Evolutionary conservation across 2,329 filamentous ascomycete species (phyloP).

Genomic region (Ceratocystiopsis minuta): DNA sequence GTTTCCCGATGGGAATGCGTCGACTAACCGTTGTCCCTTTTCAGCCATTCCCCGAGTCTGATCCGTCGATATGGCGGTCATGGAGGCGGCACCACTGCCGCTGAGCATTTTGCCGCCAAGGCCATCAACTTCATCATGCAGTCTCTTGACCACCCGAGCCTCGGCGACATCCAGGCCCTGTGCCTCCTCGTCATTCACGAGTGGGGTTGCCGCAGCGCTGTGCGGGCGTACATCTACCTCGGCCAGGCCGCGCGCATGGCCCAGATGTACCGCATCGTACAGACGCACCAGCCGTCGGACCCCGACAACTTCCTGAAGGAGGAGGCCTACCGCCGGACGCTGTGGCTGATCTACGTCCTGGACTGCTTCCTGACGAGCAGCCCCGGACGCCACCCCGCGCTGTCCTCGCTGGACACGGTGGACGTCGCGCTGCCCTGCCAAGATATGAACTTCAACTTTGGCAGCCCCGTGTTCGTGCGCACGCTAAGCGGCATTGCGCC

Average conservation of each 20-base stretch:
- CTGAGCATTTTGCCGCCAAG: constrained; percentile 42
- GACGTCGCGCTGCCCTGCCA: constrained; percentile 40
- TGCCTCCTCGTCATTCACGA: constrained; percentile 45
- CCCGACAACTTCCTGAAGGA: constrained; percentile 43
- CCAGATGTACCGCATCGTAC: constrained; percentile 44
- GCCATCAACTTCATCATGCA: constrained; percentile 37
- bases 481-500: constrained; percentile 28
- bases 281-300: constrained; percentile 30
- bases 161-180: constrained; percentile 42
- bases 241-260: constrained; percentile 46
- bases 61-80: constrained; percentile 41
- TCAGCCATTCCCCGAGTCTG: constrained; percentile 35
- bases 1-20: too few species aligned
- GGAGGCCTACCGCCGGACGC: constrained; percentile 40
- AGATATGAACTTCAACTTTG: constrained; percentile 45
- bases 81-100: constrained; percentile 29
- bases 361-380: constrained; percentile 45
- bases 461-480: constrained; percentile 39
- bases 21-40: background rate
- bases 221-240: constrained; percentile 44
- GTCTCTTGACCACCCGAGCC: constrained; percentile 38
- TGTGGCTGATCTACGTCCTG: constrained; percentile 45
- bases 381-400: constrained; percentile 38
- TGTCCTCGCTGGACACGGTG: constrained; percentile 34
- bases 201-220: constrained; percentile 43